Percentiles rank a stretch among this genome's conserved stretches.
Evolutionary conservation across 2,329 filamentous ascomycete genomes (phyloP).

Genomic region (Fusarium sp.): DNA sequence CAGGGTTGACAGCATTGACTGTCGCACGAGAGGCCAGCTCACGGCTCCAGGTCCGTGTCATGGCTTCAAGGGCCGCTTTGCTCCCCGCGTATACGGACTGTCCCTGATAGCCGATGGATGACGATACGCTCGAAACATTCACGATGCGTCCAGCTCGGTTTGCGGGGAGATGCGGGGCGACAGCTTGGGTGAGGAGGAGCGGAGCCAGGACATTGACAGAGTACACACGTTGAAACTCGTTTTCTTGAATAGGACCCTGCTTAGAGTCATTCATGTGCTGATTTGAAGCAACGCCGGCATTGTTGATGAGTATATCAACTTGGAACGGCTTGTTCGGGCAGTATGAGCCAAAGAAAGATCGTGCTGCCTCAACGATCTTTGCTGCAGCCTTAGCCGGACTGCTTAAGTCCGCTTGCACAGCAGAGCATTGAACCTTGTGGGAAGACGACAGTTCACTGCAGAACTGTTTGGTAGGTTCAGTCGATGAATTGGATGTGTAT

Average conservation of each 20-base stretch:
- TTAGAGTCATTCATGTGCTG: conserved; percentile 68
- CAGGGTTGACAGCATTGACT: conserved; percentile 69
- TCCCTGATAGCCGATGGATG: conserved; percentile 64
- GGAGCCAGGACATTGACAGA: conserved; percentile 86
- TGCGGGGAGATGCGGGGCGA: conserved; percentile 74
- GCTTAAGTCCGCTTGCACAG: conserved; percentile 47
- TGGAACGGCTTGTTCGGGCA: conserved; percentile 39
- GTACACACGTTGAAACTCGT: conserved; percentile 79
- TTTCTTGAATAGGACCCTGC: conserved; percentile 63
- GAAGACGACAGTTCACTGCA: conserved; percentile 57
- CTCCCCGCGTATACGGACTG: conserved; percentile 68
- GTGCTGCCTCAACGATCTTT: conserved; percentile 47
- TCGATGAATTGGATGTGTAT: conserved; percentile 69
- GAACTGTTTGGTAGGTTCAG: conserved; percentile 58
- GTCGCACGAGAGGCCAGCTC: conserved; percentile 66
- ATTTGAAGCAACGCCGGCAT: conserved; percentile 80
- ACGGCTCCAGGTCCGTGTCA: conserved; percentile 69
- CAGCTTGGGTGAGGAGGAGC: conserved; percentile 80
- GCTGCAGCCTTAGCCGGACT: conserved; percentile 39
- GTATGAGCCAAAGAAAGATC: conserved; percentile 42
- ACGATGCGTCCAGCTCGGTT: conserved; percentile 72
- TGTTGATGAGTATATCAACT: conserved; percentile 89
- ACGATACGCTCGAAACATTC: conserved; percentile 66
- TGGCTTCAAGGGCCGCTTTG: conserved; percentile 69
- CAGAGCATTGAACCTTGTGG: conserved; percentile 51